Evolutionary conservation across 495 filamentous ascomycete species (phyloP).

Genomic region (Rhypophila decipiens): DNA sequence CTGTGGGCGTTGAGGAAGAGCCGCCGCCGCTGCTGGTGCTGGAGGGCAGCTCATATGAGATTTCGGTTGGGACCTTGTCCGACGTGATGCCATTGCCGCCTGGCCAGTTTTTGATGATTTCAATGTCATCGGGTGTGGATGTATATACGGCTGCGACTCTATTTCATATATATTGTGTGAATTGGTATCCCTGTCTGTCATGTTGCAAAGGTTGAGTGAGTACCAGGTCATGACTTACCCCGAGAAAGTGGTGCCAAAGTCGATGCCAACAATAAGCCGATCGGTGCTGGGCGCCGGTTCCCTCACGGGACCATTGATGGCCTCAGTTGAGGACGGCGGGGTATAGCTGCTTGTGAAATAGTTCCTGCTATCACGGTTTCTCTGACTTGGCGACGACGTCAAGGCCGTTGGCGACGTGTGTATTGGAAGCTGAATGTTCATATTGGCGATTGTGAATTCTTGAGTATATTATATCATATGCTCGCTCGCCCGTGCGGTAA

Average conservation of each 20-base stretch:
- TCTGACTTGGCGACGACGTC: slow-evolving; percentile 31
- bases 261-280: slow-evolving; percentile 58
- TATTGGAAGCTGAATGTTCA: slow-evolving; percentile 47
- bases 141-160: slow-evolving; percentile 73
- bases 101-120: slow-evolving; percentile 78
- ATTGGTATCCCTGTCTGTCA: background rate
- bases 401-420: slow-evolving; percentile 14
- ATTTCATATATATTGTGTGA: slow-evolving; percentile 1
- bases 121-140: slow-evolving; percentile 67
- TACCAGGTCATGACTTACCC: slow-evolving; percentile 41
- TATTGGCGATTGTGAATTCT: no score
- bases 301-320: slow-evolving; percentile 48
- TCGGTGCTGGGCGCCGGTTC: slow-evolving; percentile 42
- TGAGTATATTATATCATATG: background rate
- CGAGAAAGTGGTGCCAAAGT: slow-evolving; percentile 67
- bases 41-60: slow-evolving; percentile 46
- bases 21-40: slow-evolving; percentile 21
- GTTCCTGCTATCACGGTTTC: slow-evolving; percentile 50
- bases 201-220: background rate
- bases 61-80: slow-evolving; percentile 61
- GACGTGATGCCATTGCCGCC: slow-evolving; percentile 68
- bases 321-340: slow-evolving; percentile 44
- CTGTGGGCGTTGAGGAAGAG: slow-evolving; percentile 21
- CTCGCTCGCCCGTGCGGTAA: no score
- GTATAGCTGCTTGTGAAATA: slow-evolving; percentile 41